Percentiles rank a stretch among this genome's conserved stretches.
Evolutionary conservation across 176 grass and related monocot species (phyloP).

Genomic region (Ensete glaucum): DNA sequence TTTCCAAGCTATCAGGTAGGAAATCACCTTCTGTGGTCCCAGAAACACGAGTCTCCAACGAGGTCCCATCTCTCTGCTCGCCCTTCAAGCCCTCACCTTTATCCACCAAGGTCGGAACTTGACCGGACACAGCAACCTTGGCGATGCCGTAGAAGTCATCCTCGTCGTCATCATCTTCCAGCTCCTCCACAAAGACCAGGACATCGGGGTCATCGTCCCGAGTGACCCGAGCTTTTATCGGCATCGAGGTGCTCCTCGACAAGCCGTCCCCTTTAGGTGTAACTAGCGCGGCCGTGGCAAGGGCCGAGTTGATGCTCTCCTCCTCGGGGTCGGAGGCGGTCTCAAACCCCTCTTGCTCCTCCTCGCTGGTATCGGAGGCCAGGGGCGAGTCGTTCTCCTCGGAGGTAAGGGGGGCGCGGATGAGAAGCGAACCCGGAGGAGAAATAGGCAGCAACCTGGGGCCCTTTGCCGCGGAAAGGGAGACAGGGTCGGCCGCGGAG

Average conservation of each 20-base stretch:
- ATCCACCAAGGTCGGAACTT: background rate
- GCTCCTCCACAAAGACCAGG: background rate
- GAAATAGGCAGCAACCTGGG: background rate
- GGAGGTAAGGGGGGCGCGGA: conserved; percentile 17
- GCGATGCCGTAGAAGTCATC: conserved; percentile 9
- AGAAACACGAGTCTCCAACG: background rate
- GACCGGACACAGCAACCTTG: background rate
- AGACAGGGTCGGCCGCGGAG: background rate
- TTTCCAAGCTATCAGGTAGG: background rate
- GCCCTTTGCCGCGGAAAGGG: background rate
- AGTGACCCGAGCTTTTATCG: conserved; percentile 1
- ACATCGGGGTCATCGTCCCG: background rate
- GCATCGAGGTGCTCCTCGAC: background rate
- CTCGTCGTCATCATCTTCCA: background rate
- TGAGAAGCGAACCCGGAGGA: conserved; percentile 4
- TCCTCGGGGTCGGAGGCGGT: background rate
- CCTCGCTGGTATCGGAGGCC: conserved; percentile 4
- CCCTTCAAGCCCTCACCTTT: background rate
- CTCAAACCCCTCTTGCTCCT: background rate
- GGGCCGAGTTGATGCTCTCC: background rate
- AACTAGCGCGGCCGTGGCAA: background rate
- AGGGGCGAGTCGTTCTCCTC: conserved; percentile 8
- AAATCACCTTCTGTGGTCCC: background rate
- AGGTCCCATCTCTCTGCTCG: background rate
- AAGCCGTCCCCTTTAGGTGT: background rate